Evolutionary conservation across 305 asterid genomes (phyloP), one percentile per base, ranked within the genome.

Genomic region (Lippia alba): DNA sequence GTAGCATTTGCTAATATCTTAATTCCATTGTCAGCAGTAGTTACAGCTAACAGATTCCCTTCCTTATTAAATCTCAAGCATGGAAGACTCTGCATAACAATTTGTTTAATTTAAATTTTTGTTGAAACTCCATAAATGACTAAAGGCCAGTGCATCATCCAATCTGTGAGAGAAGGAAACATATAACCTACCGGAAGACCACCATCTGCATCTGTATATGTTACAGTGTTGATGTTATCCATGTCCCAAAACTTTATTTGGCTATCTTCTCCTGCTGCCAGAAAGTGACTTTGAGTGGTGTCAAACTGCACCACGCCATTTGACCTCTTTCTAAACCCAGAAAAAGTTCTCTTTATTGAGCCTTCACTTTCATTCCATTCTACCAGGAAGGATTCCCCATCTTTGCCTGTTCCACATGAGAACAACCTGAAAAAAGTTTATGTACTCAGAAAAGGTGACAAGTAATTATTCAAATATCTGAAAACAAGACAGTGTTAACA

Each of bases 341-440:
- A 44, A 72, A 86, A 90, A 5, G 87, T 84, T 80, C 92, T 82
- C 82, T 88, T 88, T 67, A 90, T 86, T 2, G 96, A 92, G 40
- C 96, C 97, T 80, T 88, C 96, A 84, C 96, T 91, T 80, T 91
- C 96, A 79, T 91, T 89, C 94, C 96, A 91, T 72, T 91, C 97
- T 70, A 87, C 97, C 53, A 91, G 87, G 80, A 77, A 85, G 17
- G 97, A 85, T 48, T 91, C 97, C n/a, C 97, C 96, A 61, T 91
- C 97, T 80, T 91, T 91, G 77, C 93, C 77, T 17, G 92, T 86
- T 80, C 97, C 96, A 77, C 96, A 89, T 34, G 96, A 91, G 85
- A 91, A 89, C 85, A 91, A 75, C 79, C 96, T 91, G 74, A 71
- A 81, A 81, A 66, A 50, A 78, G 57, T 64, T 57, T 48, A 70